Evolutionary conservation across 306 rosid genomes (phyloP), one percentile per base, ranked within the genome.

Genomic region (Cicer cuneatum): DNA sequence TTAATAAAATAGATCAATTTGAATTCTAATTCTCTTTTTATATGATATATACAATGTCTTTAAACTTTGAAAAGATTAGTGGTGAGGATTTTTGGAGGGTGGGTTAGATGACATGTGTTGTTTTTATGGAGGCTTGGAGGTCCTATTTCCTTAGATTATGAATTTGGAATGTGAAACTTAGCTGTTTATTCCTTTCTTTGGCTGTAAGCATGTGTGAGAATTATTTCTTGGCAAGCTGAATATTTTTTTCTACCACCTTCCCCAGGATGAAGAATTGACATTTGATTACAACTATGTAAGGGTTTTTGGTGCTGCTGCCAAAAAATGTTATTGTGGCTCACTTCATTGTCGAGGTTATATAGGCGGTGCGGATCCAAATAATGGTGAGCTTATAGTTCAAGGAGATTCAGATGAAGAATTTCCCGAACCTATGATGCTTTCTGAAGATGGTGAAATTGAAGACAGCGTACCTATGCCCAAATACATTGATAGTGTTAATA

Each of bases 301-400:
- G 90, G 99, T 95, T 64, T 90, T 92, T 73, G 99, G 99, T 72
- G 99, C 99, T 61, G 99, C 99, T 81, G 99, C 99, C 59, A 92
- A 92, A 88, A 92, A 90, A 79, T 95, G 99, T 77, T 74, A 92
- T 73, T 95, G 99, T 80, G 87, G 96, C 59, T 84, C 99, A 52
- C 74, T 80, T 71, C 87, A 70, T 9, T 95, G 99, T 85, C 96
- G 85, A 66, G 99, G 99, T 64, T 95, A 87, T 76, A 92, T 95
- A 67, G 87, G 87, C 66, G 99, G 96, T 15, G 98, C 97, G 66
- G 99, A 95, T 84, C 93, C 86, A 24, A 93, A 82, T 75, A 79
- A 81, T 64, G 74, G 80, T 61, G 99, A 89, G 61, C 82, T 92
- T 47, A 71, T 89, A 73, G 76, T 90, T 80, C 96, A 92, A 42